phyloP scores from a whole-genome alignment of 2,329 filamentous ascomycete genomes.

The Helotiales sp. region DNA sequence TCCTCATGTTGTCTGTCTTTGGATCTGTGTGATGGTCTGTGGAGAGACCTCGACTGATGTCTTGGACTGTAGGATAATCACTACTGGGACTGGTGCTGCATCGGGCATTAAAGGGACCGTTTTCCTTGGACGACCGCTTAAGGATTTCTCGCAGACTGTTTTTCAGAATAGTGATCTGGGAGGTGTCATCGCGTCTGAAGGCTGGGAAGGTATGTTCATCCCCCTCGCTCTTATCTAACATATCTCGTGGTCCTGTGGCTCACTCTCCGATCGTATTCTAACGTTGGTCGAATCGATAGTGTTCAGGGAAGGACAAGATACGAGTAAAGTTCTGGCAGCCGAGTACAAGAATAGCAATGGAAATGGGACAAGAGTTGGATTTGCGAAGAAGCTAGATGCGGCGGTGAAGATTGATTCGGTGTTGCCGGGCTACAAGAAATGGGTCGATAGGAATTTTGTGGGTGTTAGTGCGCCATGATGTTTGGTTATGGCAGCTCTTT shows the following conservation, averaged over 20 bases:
- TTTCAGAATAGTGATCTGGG: constrained; percentile 54
- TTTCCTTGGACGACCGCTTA: constrained; percentile 59
- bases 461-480: constrained; percentile 19
- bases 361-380: constrained; percentile 49
- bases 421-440: constrained; percentile 49
- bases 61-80: constrained; percentile 12
- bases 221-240: not conserved
- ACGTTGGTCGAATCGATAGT: not conserved
- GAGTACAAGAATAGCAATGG: constrained; percentile 59
- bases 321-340: not conserved
- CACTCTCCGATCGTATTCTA: too few relatives aligned
- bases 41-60: too few relatives aligned
- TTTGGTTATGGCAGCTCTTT: not conserved
- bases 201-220: constrained; percentile 53
- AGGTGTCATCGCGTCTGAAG: constrained; percentile 54
- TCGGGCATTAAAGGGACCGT: constrained; percentile 44
- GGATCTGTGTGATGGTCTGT: too few relatives aligned
- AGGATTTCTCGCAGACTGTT: constrained; percentile 54
- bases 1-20: too few relatives aligned
- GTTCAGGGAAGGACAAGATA: not conserved
- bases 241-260: not conserved
- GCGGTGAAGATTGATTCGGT: constrained; percentile 46
- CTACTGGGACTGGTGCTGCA: constrained; percentile 19
- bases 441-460: constrained; percentile 48
- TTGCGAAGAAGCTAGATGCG: constrained; percentile 46